A percentile compares a stretch with the other conserved stretches of the same genome.
Conservation (phyloP, 345 rosid species). For the Ailanthus altissimus region DNA sequence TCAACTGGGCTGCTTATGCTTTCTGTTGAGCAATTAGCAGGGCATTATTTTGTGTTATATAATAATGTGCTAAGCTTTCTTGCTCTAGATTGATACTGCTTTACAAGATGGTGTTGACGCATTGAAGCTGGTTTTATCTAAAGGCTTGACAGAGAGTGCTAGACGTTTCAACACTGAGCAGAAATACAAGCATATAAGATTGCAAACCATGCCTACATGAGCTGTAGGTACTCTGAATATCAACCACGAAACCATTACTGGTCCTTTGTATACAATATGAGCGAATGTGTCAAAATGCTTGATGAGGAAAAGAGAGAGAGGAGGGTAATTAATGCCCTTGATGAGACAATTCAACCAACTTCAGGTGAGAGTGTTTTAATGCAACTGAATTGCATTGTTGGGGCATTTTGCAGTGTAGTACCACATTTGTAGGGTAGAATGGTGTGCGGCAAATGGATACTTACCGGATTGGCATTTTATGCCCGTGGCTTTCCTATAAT, state of each 20-base stretch:
- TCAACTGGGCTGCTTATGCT: not conserved
- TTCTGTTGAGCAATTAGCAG: not conserved
- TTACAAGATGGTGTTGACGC: constrained; percentile 70
- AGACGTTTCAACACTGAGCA: constrained; percentile 70
- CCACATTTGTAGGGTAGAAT: no score
- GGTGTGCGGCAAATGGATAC: no score
- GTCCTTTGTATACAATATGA: not conserved
- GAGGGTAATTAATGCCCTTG: not conserved
- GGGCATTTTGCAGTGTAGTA: not conserved
- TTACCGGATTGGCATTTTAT: no score
- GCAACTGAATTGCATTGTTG: not conserved
- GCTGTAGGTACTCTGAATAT: not conserved
- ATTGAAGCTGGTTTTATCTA: constrained; percentile 62
- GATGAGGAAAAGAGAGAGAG: not conserved
- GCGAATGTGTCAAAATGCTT: not conserved
- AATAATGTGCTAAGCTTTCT: not conserved
- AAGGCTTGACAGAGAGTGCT: constrained; percentile 71
- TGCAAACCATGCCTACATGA: constrained; percentile 54
- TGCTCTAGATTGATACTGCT: constrained; percentile 66
- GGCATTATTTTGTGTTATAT: not conserved
- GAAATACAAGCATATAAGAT: constrained; percentile 77
- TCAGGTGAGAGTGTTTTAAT: not conserved
- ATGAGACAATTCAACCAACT: not conserved
- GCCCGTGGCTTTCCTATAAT: no score
- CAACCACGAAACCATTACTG: not conserved